Conservation (phyloP, 257 asterid genomes). For the Nicotiana tomentosiformis region DNA sequence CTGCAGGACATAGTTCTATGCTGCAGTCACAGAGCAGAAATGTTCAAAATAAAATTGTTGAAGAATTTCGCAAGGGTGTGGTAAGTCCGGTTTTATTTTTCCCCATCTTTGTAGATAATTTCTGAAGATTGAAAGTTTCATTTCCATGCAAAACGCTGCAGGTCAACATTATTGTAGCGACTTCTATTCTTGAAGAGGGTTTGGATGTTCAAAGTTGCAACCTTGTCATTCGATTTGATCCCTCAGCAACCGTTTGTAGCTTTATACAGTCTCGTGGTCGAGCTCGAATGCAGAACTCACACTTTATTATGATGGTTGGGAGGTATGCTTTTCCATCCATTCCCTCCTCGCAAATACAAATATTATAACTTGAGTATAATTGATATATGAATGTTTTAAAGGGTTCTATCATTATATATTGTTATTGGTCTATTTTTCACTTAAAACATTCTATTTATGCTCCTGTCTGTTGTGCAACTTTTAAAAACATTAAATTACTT, state of each 20-base stretch:
- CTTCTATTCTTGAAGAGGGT: slow-evolving; percentile 93
- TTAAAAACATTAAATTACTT: neutral
- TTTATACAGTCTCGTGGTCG: slow-evolving; percentile 97
- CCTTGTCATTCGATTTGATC: slow-evolving; percentile 86
- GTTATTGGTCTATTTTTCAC: neutral
- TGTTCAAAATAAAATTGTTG: slow-evolving; percentile 49
- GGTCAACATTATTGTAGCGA: slow-evolving; percentile 78
- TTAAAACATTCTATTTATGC: neutral
- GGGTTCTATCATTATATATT: neutral
- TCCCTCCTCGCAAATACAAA: neutral
- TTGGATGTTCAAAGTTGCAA: slow-evolving; percentile 94
- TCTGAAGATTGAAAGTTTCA: neutral
- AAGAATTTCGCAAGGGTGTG: slow-evolving; percentile 53
- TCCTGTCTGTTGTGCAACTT: neutral
- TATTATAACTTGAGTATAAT: no score
- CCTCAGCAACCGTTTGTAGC: slow-evolving; percentile 69
- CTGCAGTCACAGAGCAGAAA: slow-evolving; percentile 59
- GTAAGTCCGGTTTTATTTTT: neutral
- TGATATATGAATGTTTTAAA: neutral
- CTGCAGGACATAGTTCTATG: slow-evolving; percentile 48
- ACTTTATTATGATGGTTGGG: slow-evolving; percentile 62
- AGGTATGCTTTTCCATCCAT: slow-evolving; percentile 30
- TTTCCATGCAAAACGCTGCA: slow-evolving; percentile 19
- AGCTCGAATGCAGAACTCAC: slow-evolving; percentile 87
- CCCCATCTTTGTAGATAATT: neutral